These are phyloP conservation scores for Plasmopara viticola DNA, from an alignment of 352 stramenopile species.

Conservation along the genomic window DNA sequence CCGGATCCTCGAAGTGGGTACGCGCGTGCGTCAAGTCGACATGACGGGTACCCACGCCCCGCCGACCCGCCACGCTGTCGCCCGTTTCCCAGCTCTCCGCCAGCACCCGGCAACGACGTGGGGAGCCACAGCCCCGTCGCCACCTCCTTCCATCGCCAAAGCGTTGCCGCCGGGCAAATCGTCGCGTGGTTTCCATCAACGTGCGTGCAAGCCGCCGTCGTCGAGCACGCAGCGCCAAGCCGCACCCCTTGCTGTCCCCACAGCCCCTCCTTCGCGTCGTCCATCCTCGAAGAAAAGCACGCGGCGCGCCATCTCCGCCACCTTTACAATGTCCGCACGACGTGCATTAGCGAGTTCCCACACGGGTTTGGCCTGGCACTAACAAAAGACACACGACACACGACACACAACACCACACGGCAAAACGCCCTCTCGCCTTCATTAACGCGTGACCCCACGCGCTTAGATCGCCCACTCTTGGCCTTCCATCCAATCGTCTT, in stretches of 20 bases:
- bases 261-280: not conserved
- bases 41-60: constrained; percentile 77
- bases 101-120: too few relatives aligned
- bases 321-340: not conserved
- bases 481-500: constrained; percentile 78
- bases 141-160: too few relatives aligned
- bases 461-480: constrained; percentile 80
- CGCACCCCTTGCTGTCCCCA: too few relatives aligned
- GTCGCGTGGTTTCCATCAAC: too few relatives aligned
- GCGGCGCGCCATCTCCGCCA: not conserved
- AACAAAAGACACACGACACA: not conserved
- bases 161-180: too few relatives aligned
- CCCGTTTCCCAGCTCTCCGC: too few relatives aligned
- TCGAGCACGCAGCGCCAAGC: not conserved
- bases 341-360: not conserved
- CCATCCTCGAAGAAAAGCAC: not conserved
- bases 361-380: not conserved
- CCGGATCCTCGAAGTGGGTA: constrained; percentile 87
- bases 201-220: not conserved
- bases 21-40: constrained; percentile 84
- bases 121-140: too few relatives aligned
- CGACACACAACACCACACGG: too few relatives aligned
- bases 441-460: too few relatives aligned
- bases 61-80: constrained; percentile 2
- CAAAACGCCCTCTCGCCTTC: too few relatives aligned